Conservation (phyloP, 192 early-diverging fungal genomes). For the Backusella luteola region DNA sequence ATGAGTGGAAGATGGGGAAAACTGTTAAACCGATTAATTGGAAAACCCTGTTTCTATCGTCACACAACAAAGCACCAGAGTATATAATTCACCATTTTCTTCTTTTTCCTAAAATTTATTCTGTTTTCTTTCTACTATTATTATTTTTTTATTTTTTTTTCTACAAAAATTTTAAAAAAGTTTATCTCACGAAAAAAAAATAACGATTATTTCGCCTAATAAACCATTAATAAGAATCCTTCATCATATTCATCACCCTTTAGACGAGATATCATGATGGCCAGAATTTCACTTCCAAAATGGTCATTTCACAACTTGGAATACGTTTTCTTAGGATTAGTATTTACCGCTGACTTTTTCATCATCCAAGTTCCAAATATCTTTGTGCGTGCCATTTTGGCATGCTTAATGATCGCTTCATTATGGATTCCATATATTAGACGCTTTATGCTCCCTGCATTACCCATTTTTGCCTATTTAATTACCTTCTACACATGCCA, state of each 20-base stretch:
- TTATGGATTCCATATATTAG: conserved; percentile 39
- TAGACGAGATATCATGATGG: not conserved
- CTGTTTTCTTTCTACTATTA: not conserved
- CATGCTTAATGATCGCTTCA: conserved; percentile 1
- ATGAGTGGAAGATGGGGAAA: not conserved
- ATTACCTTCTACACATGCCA: conserved; percentile 52
- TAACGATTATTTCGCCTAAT: not conserved
- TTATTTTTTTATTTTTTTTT: not conserved
- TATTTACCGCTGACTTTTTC: conserved; percentile 39
- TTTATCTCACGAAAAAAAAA: not conserved
- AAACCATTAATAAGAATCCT: not conserved
- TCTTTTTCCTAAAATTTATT: not conserved
- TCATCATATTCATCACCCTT: not conserved
- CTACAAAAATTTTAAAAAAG: not conserved
- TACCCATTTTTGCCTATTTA: conserved; percentile 52
- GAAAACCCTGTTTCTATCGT: conserved; percentile 1
- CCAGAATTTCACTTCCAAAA: not conserved
- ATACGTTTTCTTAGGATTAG: conserved; percentile 42
- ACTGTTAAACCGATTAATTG: not conserved
- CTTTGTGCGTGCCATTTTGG: conserved; percentile 10
- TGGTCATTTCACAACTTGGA: conserved; percentile 46
- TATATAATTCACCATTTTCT: not conserved
- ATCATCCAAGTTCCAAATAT: conserved; percentile 41
- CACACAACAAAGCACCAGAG: not conserved
- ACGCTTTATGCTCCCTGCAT: conserved; percentile 46